Evolutionary conservation across 345 rosid species (phyloP).

Genomic region (Eucalyptus shirleyi): DNA sequence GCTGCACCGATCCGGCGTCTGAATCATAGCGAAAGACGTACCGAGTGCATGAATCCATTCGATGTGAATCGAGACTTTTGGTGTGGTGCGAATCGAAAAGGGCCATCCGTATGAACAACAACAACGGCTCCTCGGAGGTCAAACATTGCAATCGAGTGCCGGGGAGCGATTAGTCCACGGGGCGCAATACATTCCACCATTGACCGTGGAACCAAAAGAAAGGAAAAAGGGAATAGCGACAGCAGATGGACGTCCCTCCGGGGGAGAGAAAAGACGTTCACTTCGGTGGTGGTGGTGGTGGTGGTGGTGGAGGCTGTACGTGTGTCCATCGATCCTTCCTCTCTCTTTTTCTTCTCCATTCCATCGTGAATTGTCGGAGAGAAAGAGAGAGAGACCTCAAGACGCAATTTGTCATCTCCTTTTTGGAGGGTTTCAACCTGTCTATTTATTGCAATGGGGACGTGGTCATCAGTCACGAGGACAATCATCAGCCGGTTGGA

Average conservation of each 20-base stretch:
- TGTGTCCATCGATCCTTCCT: not conserved
- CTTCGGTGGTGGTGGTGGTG: not conserved
- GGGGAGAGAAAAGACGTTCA: not conserved
- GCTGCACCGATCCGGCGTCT: not conserved
- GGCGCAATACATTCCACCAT: not conserved
- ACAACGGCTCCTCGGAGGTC: not conserved
- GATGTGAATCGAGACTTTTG: not conserved
- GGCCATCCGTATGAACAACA: not conserved
- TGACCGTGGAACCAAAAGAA: not conserved
- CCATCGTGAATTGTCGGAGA: not conserved
- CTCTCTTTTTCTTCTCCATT: not conserved
- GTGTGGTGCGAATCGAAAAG: not conserved
- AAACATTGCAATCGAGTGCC: not conserved
- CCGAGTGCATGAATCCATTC: not conserved
- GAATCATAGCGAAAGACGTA: not conserved
- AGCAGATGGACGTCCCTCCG: not conserved
- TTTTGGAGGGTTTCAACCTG: not conserved
- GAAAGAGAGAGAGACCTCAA: not conserved
- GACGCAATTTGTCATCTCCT: not conserved
- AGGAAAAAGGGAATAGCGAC: not conserved
- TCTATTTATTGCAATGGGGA: not conserved
- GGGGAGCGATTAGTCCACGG: not conserved
- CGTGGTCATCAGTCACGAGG: not conserved
- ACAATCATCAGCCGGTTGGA: not conserved
- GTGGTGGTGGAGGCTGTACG: not conserved